Conservation (phyloP, 345 rosid genomes). For the Sonneratia alba region DNA sequence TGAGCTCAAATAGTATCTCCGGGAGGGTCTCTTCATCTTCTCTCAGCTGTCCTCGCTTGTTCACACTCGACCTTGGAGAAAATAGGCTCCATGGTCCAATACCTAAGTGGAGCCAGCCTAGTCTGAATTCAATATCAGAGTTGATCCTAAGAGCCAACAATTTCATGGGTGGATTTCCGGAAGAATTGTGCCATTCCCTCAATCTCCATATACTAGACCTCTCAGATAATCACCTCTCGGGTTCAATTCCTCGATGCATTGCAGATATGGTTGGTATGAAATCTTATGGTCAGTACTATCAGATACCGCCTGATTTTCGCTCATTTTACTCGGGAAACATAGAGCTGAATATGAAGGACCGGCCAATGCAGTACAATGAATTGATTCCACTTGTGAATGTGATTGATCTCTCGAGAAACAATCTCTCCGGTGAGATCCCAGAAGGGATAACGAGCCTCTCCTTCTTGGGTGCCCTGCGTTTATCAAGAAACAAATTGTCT, state of each 20-base stretch:
- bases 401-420: slow-evolving; percentile 19
- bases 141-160: slow-evolving; percentile 8
- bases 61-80: slow-evolving; percentile 17
- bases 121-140: not conserved
- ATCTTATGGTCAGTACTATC: not conserved
- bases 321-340: slow-evolving; percentile 1
- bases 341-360: slow-evolving; percentile 8
- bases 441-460: slow-evolving; percentile 14
- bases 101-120: slow-evolving; percentile 9
- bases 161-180: slow-evolving; percentile 10
- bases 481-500: slow-evolving; percentile 10
- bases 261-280: slow-evolving; percentile 7
- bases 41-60: slow-evolving; percentile 7
- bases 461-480: slow-evolving; percentile 8
- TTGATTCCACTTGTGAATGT: not conserved
- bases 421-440: slow-evolving; percentile 12
- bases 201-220: slow-evolving; percentile 11
- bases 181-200: slow-evolving; percentile 3
- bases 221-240: slow-evolving; percentile 2
- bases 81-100: slow-evolving; percentile 18
- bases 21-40: slow-evolving; percentile 16
- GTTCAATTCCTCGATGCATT: slow-evolving; percentile 10
- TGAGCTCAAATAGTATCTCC: slow-evolving; percentile 18
- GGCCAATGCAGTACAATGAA: not conserved
- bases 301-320: not conserved